Conservation (phyloP, 176 grass and related monocot genomes). For the Phoenix dactylifera region DNA sequence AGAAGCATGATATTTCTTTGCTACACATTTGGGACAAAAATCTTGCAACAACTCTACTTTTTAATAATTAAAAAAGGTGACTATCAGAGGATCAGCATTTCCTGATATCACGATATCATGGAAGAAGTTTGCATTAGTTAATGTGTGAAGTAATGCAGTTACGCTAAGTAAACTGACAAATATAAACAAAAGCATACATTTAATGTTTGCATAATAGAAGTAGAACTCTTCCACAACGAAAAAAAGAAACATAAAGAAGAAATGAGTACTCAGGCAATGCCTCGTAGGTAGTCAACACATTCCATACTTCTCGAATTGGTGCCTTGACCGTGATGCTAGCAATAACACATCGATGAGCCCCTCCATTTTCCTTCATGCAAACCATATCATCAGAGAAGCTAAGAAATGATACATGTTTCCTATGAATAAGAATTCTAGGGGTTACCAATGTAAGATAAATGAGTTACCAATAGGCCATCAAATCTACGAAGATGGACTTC, state of each 20-base stretch:
- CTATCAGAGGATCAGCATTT: too few species aligned
- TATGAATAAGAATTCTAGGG: conserved; percentile 4
- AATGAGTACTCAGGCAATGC: conserved; percentile 72
- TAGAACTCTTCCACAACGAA: conserved; percentile 1
- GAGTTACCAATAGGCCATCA: conserved; percentile 81
- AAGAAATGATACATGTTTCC: conserved; percentile 21
- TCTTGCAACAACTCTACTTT: too few species aligned
- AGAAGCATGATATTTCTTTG: too few species aligned
- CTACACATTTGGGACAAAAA: too few species aligned
- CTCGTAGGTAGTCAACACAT: conserved; percentile 83
- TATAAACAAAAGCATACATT: too few species aligned
- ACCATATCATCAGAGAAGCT: conserved; percentile 25
- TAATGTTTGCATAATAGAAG: not conserved
- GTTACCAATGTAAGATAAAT: conserved; percentile 14
- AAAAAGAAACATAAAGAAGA: conserved; percentile 3
- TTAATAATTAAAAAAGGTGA: too few species aligned
- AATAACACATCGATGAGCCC: conserved; percentile 83
- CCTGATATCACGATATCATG: too few species aligned
- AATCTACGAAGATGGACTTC: conserved; percentile 97
- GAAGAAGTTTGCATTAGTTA: too few species aligned
- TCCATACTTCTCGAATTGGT: conserved; percentile 90
- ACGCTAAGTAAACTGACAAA: too few species aligned
- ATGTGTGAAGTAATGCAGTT: too few species aligned
- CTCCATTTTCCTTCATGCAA: conserved; percentile 74
- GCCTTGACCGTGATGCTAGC: conserved; percentile 95